Conservation (phyloP, 495 filamentous ascomycete species). For the Echria macrotheca region DNA sequence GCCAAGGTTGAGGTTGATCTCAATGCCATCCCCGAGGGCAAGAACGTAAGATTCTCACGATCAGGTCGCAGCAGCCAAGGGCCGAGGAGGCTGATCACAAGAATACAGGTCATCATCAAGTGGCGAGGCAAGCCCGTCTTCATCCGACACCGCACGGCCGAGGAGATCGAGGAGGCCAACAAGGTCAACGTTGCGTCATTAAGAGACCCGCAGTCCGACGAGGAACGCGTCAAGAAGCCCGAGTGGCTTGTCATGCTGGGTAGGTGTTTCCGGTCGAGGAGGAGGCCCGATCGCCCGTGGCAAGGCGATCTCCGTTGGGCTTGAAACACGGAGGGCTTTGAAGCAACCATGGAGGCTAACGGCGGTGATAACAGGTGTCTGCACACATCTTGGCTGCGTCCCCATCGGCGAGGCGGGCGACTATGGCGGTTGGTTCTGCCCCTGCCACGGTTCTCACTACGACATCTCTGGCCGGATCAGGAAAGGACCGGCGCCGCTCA, state of each 20-base stretch:
- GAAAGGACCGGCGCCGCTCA: conserved; percentile 92
- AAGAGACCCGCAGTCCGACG: conserved; percentile 86
- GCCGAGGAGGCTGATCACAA: no score
- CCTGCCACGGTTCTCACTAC: conserved; percentile 99
- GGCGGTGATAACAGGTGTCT: conserved; percentile 60
- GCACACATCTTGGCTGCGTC: conserved; percentile 98
- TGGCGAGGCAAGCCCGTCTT: conserved; percentile 99
- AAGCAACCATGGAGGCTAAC: not conserved
- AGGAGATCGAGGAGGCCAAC: conserved; percentile 83
- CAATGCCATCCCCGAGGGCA: conserved; percentile 88
- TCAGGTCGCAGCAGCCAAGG: no score
- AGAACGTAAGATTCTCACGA: conserved; percentile 79
- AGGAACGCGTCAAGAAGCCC: conserved; percentile 91
- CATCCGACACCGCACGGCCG: conserved; percentile 93
- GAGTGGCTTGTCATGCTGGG: conserved; percentile 99
- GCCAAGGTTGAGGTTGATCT: conserved; percentile 99
- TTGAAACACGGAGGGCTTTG: no score
- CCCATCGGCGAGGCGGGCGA: conserved; percentile 98
- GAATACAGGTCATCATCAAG: conserved; percentile 91
- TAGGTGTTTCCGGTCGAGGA: conserved; percentile 34
- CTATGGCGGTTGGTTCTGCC: conserved; percentile 99
- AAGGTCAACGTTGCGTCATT: conserved; percentile 67
- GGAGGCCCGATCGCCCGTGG: no score
- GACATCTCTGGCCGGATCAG: conserved; percentile 96
- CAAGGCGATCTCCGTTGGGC: no score